These are phyloP conservation scores for Crotalaria pallida DNA, from an alignment of 306 rosid species.

Conservation along the genomic window DNA sequence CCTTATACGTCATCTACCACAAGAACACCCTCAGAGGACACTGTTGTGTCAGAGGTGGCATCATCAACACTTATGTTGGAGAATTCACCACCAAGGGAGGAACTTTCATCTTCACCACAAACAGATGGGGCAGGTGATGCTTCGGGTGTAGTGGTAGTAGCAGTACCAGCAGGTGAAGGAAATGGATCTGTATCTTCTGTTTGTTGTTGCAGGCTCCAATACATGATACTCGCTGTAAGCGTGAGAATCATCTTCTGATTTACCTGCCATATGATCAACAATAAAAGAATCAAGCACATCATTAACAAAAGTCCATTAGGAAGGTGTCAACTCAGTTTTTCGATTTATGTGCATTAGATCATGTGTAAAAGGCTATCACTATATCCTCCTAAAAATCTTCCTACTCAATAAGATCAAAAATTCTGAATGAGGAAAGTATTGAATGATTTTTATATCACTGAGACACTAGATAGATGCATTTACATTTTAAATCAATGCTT, in stretches of 20 bases:
- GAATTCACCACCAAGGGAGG: constrained; percentile 63
- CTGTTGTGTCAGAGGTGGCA: constrained; percentile 68
- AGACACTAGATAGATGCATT: too few relatives aligned
- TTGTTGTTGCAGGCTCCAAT: constrained; percentile 81
- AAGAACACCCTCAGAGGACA: constrained; percentile 36
- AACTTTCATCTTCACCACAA: constrained; percentile 69
- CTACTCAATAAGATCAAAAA: too few relatives aligned
- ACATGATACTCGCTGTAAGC: constrained; percentile 86
- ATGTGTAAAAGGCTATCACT: background rate
- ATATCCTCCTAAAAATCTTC: too few relatives aligned
- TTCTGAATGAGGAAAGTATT: too few relatives aligned
- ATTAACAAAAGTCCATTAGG: background rate
- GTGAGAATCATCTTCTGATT: constrained; percentile 95
- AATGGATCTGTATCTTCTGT: constrained; percentile 45
- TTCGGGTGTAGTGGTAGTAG: constrained; percentile 41
- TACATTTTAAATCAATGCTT: too few relatives aligned
- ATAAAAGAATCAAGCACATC: background rate
- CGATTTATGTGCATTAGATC: background rate
- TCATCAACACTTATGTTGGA: constrained; percentile 71
- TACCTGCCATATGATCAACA: constrained; percentile 55
- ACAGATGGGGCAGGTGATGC: constrained; percentile 69
- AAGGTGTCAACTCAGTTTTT: background rate
- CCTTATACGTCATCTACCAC: constrained; percentile 23
- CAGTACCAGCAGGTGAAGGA: constrained; percentile 44
- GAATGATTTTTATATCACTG: too few relatives aligned